Evolutionary conservation across 2,329 filamentous ascomycete genomes (phyloP).

Genomic region (Fusarium mexicanum): DNA sequence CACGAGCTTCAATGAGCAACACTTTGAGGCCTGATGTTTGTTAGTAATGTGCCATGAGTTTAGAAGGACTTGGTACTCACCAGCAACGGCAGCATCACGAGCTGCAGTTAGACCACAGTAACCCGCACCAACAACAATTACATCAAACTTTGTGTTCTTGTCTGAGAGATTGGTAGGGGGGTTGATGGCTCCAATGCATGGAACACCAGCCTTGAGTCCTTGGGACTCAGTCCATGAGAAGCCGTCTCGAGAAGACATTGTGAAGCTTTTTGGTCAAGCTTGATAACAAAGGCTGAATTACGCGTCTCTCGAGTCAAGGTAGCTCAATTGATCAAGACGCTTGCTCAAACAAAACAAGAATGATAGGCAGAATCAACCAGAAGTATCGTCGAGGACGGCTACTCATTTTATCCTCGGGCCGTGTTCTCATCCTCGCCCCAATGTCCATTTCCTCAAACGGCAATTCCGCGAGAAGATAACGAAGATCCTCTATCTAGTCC

Average conservation of each 20-base stretch:
- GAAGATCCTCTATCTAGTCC: background rate
- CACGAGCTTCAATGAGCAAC: slow-evolving; percentile 57
- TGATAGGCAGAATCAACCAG: background rate
- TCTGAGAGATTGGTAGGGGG: slow-evolving; percentile 36
- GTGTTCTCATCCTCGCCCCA: background rate
- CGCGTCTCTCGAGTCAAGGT: background rate
- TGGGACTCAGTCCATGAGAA: slow-evolving; percentile 45
- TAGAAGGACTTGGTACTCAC: background rate
- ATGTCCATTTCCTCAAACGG: background rate
- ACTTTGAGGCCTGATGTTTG: slow-evolving; percentile 46
- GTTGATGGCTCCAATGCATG: slow-evolving; percentile 45
- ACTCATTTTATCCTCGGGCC: slow-evolving; percentile 23
- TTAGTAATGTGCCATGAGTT: background rate
- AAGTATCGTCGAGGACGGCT: slow-evolving; percentile 8
- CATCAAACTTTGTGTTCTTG: slow-evolving; percentile 35
- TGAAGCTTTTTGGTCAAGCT: rapidly evolving
- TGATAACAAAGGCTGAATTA: background rate
- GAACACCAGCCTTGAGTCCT: slow-evolving; percentile 45
- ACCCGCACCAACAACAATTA: slow-evolving; percentile 46
- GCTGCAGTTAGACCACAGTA: slow-evolving; percentile 46
- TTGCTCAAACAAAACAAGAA: background rate
- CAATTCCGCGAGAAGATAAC: background rate
- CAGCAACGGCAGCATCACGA: slow-evolving; percentile 43
- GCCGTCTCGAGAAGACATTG: slow-evolving; percentile 45
- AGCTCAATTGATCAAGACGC: background rate